A percentile compares a stretch with the other conserved stretches of the same genome.
Conservation (phyloP, 306 rosid genomes). For the Albizia julibrissin region DNA sequence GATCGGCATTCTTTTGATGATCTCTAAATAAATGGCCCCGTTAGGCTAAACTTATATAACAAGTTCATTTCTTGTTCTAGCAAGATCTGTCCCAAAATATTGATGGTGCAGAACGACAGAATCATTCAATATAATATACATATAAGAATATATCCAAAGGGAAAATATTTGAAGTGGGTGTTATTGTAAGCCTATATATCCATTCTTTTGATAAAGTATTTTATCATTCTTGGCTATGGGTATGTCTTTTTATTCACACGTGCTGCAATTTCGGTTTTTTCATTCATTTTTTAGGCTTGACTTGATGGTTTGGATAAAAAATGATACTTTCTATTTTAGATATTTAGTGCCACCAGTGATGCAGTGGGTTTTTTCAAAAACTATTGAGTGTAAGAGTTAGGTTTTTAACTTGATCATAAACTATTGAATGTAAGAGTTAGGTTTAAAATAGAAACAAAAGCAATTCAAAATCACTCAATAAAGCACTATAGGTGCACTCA, state of each 20-base stretch:
- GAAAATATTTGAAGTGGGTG: too few relatives aligned
- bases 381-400: conserved; percentile 69
- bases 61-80: conserved; percentile 74
- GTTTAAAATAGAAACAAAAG: background rate
- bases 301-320: background rate
- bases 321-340: conserved; percentile 42
- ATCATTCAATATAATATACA: conserved; percentile 27
- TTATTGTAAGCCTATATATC: too few relatives aligned
- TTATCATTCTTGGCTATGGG: too few relatives aligned
- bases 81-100: conserved; percentile 74
- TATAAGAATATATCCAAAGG: too few relatives aligned
- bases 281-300: too few relatives aligned
- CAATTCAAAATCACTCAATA: too few relatives aligned
- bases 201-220: too few relatives aligned
- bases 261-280: too few relatives aligned
- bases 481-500: too few relatives aligned
- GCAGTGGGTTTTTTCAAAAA: conserved; percentile 88
- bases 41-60: conserved; percentile 90
- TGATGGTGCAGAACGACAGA: conserved; percentile 79
- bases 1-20: conserved; percentile 88
- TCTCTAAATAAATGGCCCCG: conserved; percentile 80
- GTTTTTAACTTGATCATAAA: too few relatives aligned
- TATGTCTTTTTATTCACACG: too few relatives aligned
- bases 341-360: conserved; percentile 82
- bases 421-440: too few relatives aligned